Evolutionary conservation across 176 grass and related monocot species (phyloP), one percentile per base, ranked within the genome.

Genomic region (Bromus sterilis): DNA sequence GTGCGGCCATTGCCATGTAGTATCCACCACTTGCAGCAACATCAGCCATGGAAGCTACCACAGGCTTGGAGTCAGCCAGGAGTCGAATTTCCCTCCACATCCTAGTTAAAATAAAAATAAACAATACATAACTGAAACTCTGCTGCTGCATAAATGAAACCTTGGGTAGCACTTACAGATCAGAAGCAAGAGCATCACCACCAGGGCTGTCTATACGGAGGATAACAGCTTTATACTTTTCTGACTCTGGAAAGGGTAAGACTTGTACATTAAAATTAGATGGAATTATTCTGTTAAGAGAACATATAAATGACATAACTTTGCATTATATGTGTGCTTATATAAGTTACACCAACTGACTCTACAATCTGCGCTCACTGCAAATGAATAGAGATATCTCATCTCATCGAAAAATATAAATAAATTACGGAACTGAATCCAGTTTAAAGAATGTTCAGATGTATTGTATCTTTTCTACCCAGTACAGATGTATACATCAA

Each of bases 181-280:
- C 93, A 90, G 96, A 99, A 86, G 93, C 96, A 79, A 99, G 89
- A 82, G 93, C 96, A 91, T 99, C 96, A 84, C 96, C 93, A 33
- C 96, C 96, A 82, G 93, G 91, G 79, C 93, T 99, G 81, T 99
- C 96, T 86, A 99, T 93, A 66, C 91, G 79, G 48, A 99, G 86
- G 63, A 99, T 87, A 88, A 95, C 96, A 78, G 96, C 96, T 86
- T 99, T 95, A 66, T 91, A 99, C 79, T 76, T 93, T 67, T 93
- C 76, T 64, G 93, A 89, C 43, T 99, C 96, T 95, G 89, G 10
- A 80, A 82, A 91, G 60, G n/a, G 56, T 39, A 87, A 76, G 88
- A 83, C 9, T 60, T 68, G 29, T 77, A 78, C 55, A 57, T 80
- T 82, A 75, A 75, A 78, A 37, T 28, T 16, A 21, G 60, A 68